Base-by-base conservation (phyloP, 306 rosid genomes). In the Dicorynia guianensis region DNA sequence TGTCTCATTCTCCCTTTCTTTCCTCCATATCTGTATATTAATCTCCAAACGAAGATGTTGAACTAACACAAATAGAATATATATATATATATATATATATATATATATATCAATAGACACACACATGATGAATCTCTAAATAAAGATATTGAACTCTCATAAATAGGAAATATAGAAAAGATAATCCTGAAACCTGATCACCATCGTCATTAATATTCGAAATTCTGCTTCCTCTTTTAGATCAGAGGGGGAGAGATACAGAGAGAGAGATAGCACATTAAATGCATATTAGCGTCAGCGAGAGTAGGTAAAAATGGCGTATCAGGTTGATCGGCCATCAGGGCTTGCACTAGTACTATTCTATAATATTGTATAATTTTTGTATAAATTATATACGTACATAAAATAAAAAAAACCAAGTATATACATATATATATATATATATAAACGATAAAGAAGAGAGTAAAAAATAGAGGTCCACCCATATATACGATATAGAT, bases 251-350 rank as follows among this genome's bases (percentile, higher is more conserved):
- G 54, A 43, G 38, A 61, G 50, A 17, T n/a, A 44, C 57, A 39
- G 7, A 49, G 5, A 14, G 8, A 40, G 33, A 34, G 58, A 53
- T 49, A 56, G 20, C 13, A 48, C 3, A 15, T 46, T 18, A 38
- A 60, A 9, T 69, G 19, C n/a, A 66, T 61, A 53, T 48, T 59
- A 60, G 63, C 33, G 42, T 47, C 63, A 53, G 78, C 40, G 5
- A 39, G 42, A 63, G 84, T 78, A 59, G 87, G 86, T 83, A 53
- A 76, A 78, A 72, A 76, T 72, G 68, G 62, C 56, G 57, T 68
- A 67, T 72, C 72, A 72, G 77, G 74, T n/a, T n/a, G n/a, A n/a
- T n/a, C n/a, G n/a, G n/a, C n/a, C n/a, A 67, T 72, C 72, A 72
- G 77, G 74, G 62, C 55, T 75, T 55, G 78, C 72, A 76, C 70